A percentile compares a stretch with the other conserved stretches of the same genome.
Conservation (phyloP, 169 alveolate genomes). For the Besnoitia besnoiti region DNA sequence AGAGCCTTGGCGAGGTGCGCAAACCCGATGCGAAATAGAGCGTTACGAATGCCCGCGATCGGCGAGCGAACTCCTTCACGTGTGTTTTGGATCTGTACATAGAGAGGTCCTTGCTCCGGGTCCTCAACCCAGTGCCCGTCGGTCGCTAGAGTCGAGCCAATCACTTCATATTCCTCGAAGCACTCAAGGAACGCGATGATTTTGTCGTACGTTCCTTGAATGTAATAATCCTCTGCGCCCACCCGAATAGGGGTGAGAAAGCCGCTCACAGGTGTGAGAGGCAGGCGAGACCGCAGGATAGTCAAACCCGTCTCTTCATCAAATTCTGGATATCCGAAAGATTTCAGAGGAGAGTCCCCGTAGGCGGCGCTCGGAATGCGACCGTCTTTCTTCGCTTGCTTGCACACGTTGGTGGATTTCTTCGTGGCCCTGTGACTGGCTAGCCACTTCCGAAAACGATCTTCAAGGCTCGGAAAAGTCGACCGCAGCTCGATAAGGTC, state of each 20-base stretch:
- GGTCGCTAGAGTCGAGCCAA: not conserved
- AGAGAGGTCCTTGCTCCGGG: constrained; percentile 15
- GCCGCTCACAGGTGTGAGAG: not conserved
- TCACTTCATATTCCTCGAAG: not conserved
- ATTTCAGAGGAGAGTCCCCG: not conserved
- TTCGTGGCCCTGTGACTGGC: not conserved
- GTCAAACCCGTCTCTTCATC: not conserved
- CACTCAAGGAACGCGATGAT: not conserved
- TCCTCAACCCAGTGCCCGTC: constrained; percentile 35
- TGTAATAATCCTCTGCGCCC: constrained; percentile 4
- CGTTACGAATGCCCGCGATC: not conserved
- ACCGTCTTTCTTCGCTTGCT: not conserved
- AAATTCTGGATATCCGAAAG: constrained; percentile 20
- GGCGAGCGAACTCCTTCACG: not conserved
- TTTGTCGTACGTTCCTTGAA: constrained; percentile 1
- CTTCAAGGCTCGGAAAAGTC: not conserved
- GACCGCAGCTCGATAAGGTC: not conserved
- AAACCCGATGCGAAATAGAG: not conserved
- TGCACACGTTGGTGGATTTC: not conserved
- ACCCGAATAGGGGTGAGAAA: not conserved
- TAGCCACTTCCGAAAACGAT: not conserved
- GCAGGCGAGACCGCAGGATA: not conserved
- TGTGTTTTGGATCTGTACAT: constrained; percentile 25
- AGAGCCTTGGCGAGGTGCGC: not conserved
- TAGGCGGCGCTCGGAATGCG: constrained; percentile 6